Evolutionary conservation across 176 grass and related monocot species (phyloP), one percentile per base, ranked within the genome.

Genomic region (Chloris gayana): DNA sequence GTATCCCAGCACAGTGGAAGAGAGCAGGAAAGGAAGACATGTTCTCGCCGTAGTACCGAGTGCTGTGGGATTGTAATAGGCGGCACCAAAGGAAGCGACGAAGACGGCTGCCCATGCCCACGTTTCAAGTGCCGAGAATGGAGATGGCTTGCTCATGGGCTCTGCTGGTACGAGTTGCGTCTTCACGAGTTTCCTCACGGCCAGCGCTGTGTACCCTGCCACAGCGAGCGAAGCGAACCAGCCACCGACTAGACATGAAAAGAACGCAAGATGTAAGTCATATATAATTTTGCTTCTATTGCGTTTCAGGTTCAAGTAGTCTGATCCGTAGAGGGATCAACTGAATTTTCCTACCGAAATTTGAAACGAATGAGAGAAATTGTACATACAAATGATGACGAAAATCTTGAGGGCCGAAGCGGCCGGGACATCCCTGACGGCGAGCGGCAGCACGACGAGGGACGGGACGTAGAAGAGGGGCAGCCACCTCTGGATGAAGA

Each of bases 401-500:
- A 84, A 87, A 35, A 98, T 98, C 82, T 98, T 93, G 71, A 98
- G 84, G 33, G 88, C 92, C 14, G 92, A 91, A 56, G 90, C 92
- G 0, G 92, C 84, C 0, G 96, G 90, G 72, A 98, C 49, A 51
- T 98, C 92, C 68, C 79, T 76, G 75, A 93, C 82, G 10, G 88
- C 88, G 7, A 98, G 84, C 35, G 92, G 92, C 44, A 94, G 82
- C 78, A 98, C 92, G 51, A 98, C 95, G 22, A 98, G 85, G 0
- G 95, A 85, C 4, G 95, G 95, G 41, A 98, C 95, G 35, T 94
- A 98, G 85, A 98, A 98, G 42, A 98, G 26, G 1, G 95, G 95
- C 6, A 98, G 88, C 88, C 91, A 95, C 62, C 95, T 62, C 84
- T 98, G 92, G 82, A 98, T 95, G 86, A 98, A 98, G 26, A 93